Conservation (phyloP, 495 filamentous ascomycete species). For the Trichoderma erinaceum region DNA sequence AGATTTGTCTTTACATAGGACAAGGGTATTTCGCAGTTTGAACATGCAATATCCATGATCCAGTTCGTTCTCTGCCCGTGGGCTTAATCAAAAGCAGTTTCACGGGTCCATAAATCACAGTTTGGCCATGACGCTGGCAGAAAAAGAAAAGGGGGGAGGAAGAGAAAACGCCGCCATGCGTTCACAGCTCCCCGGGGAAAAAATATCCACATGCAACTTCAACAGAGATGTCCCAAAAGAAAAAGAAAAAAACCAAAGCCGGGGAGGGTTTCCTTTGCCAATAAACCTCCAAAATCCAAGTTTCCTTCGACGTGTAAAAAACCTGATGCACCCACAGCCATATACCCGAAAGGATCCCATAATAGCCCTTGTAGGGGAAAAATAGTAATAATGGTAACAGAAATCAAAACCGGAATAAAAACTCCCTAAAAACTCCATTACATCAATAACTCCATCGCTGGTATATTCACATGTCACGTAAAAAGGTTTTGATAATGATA, state of each 20-base stretch:
- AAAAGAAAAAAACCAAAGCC: background rate
- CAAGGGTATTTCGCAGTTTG: slow-evolving; percentile 6
- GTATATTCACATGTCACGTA: slow-evolving; percentile 12
- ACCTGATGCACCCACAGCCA: background rate
- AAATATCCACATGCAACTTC: background rate
- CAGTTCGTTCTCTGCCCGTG: background rate
- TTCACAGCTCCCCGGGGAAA: background rate
- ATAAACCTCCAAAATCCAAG: background rate
- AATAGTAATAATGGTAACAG: background rate
- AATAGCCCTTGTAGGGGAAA: background rate
- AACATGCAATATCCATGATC: background rate
- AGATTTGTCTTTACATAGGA: slow-evolving; percentile 2
- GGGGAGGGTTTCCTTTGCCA: background rate
- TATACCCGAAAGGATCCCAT: background rate
- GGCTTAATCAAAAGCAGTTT: background rate
- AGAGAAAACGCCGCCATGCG: background rate
- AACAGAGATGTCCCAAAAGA: background rate
- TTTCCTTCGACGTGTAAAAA: background rate
- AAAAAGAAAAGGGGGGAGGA: background rate
- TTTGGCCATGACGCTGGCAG: background rate
- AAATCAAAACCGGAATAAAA: background rate
- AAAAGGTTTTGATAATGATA: background rate
- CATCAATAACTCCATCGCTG: slow-evolving; percentile 16
- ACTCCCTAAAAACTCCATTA: slow-evolving; percentile 1
- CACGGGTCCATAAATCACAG: background rate